phyloP scores from a whole-genome alignment of 306 rosid genomes.

The Prunus fruticosa region DNA sequence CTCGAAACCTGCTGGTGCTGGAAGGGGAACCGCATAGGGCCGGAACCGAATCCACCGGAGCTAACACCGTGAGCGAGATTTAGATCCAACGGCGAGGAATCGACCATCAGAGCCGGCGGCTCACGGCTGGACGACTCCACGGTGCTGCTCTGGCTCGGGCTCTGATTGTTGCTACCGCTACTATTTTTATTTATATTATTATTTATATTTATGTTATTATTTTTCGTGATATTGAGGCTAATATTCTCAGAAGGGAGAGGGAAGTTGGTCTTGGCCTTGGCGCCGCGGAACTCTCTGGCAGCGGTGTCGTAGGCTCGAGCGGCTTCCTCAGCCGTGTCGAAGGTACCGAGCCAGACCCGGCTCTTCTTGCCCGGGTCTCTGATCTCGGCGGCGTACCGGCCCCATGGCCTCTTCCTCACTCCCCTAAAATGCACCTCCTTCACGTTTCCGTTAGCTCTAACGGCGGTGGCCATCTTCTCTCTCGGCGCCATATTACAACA shows the following conservation, averaged over 20 bases:
- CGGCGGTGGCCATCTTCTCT: constrained; percentile 42
- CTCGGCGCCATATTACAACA: constrained; percentile 66
- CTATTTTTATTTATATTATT: background rate
- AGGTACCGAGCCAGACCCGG: constrained; percentile 99
- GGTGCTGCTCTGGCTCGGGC: constrained; percentile 96
- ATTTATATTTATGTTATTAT: background rate
- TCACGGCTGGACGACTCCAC: constrained; percentile 88
- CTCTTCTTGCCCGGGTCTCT: constrained; percentile 92
- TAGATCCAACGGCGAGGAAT: constrained; percentile 69
- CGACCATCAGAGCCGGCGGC: constrained; percentile 51
- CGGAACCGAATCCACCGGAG: constrained; percentile 10
- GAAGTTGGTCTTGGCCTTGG: constrained; percentile 90
- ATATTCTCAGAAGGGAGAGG: constrained; percentile 37
- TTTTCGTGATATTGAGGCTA: background rate
- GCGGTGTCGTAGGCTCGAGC: constrained; percentile 92
- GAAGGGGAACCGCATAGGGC: constrained; percentile 55
- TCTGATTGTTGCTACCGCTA: constrained; percentile 23
- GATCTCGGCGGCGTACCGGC: constrained; percentile 96
- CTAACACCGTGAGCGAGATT: constrained; percentile 38
- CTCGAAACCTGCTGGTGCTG: constrained; percentile 38
- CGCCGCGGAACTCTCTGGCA: constrained; percentile 85
- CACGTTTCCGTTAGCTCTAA: constrained; percentile 24
- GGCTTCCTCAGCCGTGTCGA: constrained; percentile 94
- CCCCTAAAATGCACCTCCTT: constrained; percentile 93
- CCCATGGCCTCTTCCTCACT: constrained; percentile 98